phyloP scores from a whole-genome alignment of 2,329 filamentous ascomycete genomes.

The Rhynchosporium secalis region DNA sequence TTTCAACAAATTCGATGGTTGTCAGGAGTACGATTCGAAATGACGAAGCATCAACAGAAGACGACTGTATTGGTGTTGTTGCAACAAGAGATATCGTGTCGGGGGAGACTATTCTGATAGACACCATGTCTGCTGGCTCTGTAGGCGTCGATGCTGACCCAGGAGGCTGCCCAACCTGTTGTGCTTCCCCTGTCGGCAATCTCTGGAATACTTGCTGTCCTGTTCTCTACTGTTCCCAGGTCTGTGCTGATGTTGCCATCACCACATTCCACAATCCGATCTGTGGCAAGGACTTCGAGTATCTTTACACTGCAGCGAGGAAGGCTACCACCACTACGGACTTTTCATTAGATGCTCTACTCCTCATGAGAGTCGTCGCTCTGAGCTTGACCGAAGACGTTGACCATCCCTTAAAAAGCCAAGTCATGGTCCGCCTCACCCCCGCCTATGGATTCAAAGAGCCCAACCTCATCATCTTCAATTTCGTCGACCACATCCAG shows the following conservation, averaged over 20 bases:
- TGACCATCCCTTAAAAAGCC: slow-evolving; percentile 35
- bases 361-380: slow-evolving; percentile 38
- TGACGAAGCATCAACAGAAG: slow-evolving; percentile 25
- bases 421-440: slow-evolving; percentile 37
- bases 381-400: slow-evolving; percentile 33
- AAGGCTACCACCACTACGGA: slow-evolving; percentile 26
- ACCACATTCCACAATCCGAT: slow-evolving; percentile 35
- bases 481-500: slow-evolving; percentile 36
- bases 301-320: slow-evolving; percentile 30
- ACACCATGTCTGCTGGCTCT: slow-evolving; percentile 25
- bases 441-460: slow-evolving; percentile 35
- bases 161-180: slow-evolving; percentile 32
- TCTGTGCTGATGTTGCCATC: slow-evolving; percentile 34
- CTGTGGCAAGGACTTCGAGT: slow-evolving; percentile 38
- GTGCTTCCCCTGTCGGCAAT: slow-evolving; percentile 26
- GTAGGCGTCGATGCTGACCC: slow-evolving; percentile 28
- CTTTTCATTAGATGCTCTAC: slow-evolving; percentile 35
- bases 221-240: slow-evolving; percentile 34
- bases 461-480: slow-evolving; percentile 37
- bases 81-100: slow-evolving; percentile 28
- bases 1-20: slow-evolving; percentile 32
- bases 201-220: slow-evolving; percentile 32
- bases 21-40: slow-evolving; percentile 32
- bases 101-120: slow-evolving; percentile 29
- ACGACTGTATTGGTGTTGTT: slow-evolving; percentile 33